phyloP scores from a whole-genome alignment of 2,329 filamentous ascomycete species.

The Colletotrichum theobromicola region DNA sequence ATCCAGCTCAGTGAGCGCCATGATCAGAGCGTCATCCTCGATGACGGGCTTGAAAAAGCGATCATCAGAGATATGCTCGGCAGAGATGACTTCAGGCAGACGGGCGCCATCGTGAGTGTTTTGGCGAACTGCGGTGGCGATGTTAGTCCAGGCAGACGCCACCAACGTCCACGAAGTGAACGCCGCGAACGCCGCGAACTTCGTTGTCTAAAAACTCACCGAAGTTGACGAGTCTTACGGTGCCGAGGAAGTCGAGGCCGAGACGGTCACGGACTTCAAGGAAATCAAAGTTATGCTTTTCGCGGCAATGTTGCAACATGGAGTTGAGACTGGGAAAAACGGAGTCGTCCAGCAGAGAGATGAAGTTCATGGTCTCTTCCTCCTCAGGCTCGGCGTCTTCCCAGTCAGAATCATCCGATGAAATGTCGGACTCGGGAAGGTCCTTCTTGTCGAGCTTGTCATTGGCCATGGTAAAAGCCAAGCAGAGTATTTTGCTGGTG shows the following conservation, averaged over 20 bases:
- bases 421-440: conserved; percentile 11
- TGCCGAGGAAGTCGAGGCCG: conserved; percentile 74
- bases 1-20: conserved; percentile 80
- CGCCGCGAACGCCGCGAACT: not conserved
- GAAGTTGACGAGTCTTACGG: conserved; percentile 78
- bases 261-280: conserved; percentile 60
- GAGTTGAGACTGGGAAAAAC: conserved; percentile 67
- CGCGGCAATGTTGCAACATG: conserved; percentile 74
- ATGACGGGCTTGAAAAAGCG: conserved; percentile 82
- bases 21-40: conserved; percentile 88
- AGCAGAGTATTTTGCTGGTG: not conserved
- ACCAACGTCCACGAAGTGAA: not conserved
- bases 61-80: conserved; percentile 74
- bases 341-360: conserved; percentile 72
- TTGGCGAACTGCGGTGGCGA: conserved; percentile 46
- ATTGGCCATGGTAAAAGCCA: not conserved
- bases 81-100: conserved; percentile 64
- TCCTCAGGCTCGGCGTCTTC: conserved; percentile 66
- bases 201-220: conserved; percentile 32
- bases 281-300: conserved; percentile 72
- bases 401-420: conserved; percentile 54
- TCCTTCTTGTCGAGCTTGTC: not conserved
- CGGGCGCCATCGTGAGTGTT: conserved; percentile 47
- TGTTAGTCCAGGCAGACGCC: not conserved
- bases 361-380: conserved; percentile 62